Evolutionary conservation across 2,329 filamentous ascomycete species (phyloP).

Genomic region (Alternaria ventricosa): DNA sequence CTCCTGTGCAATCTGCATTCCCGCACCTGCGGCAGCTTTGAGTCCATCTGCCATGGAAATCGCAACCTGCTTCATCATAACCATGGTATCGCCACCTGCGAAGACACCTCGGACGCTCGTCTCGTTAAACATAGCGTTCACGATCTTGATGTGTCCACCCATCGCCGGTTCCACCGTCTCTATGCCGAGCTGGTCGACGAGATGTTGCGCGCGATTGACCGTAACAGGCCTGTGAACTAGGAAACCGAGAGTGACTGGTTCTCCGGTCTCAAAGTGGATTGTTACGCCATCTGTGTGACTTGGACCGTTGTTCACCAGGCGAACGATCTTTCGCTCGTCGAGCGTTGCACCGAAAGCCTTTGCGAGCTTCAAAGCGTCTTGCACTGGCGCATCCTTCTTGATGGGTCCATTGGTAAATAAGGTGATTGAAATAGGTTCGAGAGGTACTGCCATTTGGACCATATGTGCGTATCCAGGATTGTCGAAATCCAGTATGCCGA

Average conservation of each 20-base stretch:
- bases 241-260: conserved; percentile 35
- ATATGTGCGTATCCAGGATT: conserved; percentile 31
- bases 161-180: conserved; percentile 49
- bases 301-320: conserved; percentile 37
- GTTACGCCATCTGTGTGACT: conserved; percentile 35
- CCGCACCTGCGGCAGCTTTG: conserved; percentile 36
- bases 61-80: conserved; percentile 40
- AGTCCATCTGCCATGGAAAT: conserved; percentile 40
- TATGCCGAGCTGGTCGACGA: conserved; percentile 39
- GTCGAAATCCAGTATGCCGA: conserved; percentile 34
- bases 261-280: conserved; percentile 36
- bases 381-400: conserved; percentile 14
- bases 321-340: conserved; percentile 32
- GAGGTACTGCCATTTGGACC: conserved; percentile 31
- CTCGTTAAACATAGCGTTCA: conserved; percentile 54
- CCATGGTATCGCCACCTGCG: conserved; percentile 59
- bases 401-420: conserved; percentile 36
- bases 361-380: conserved; percentile 27
- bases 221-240: conserved; percentile 35
- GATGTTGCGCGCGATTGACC: conserved; percentile 38
- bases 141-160: conserved; percentile 53
- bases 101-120: conserved; percentile 61
- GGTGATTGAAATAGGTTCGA: conserved; percentile 34
- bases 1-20: conserved; percentile 32
- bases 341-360: conserved; percentile 31